Percentiles rank a stretch among this genome's conserved stretches.
Conservation (phyloP, 148 eudicot genomes). For the Vaccinium darrowii region DNA sequence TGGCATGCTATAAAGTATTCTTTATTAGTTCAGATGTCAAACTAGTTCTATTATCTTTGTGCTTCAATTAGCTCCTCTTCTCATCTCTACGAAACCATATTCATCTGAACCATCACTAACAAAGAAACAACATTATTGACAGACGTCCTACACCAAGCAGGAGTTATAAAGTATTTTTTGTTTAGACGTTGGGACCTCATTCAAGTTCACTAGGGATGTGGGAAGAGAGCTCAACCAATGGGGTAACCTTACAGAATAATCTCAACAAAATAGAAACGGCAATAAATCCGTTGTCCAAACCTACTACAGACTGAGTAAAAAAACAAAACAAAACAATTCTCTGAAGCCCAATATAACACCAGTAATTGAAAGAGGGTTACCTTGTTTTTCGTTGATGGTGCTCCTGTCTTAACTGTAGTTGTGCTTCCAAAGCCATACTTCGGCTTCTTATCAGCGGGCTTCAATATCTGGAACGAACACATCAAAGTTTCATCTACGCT, state of each 20-base stretch:
- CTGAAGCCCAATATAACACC: background rate
- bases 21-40: background rate
- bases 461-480: conserved; percentile 55
- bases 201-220: background rate
- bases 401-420: conserved; percentile 34
- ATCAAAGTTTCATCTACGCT: conserved; percentile 50
- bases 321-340: background rate
- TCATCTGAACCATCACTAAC: background rate
- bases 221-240: background rate
- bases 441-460: conserved; percentile 53
- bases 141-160: background rate
- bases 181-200: background rate
- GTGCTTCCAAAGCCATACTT: conserved; percentile 45
- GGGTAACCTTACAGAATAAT: background rate
- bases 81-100: background rate
- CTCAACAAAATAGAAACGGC: background rate
- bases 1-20: background rate
- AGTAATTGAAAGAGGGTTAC: conserved; percentile 19
- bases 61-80: background rate
- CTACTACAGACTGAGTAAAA: background rate
- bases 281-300: background rate
- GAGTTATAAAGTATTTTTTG: too few species aligned
- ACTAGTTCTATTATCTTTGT: background rate
- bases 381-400: conserved; percentile 33
- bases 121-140: background rate